A percentile compares a stretch with the other conserved stretches of the same genome.
Evolutionary conservation across 176 grass and related monocot genomes (phyloP).

Genomic region (Oryza punctata): DNA sequence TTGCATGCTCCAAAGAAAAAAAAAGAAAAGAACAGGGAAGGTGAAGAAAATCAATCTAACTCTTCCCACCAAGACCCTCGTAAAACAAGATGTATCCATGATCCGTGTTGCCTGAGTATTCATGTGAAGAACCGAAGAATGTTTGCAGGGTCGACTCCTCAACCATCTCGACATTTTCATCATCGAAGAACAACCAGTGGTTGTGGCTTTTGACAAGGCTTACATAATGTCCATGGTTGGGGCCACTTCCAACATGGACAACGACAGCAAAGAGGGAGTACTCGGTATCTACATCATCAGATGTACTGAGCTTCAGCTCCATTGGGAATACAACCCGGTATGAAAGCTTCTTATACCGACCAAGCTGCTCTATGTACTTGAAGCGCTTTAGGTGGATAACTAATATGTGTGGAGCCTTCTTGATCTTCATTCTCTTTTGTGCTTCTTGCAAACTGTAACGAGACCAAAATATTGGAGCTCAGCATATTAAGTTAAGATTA

Average conservation of each 20-base stretch:
- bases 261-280: constrained; percentile 96
- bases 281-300: constrained; percentile 78
- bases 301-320: constrained; percentile 87
- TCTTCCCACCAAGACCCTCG: constrained; percentile 73
- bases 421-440: constrained; percentile 98
- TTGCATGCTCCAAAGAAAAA: constrained; percentile 43
- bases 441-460: constrained; percentile 93
- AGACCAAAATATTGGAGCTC: constrained; percentile 29
- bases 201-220: constrained; percentile 96
- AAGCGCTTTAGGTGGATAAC: constrained; percentile 96
- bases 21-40: constrained; percentile 28
- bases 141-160: constrained; percentile 88
- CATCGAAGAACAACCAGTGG: constrained; percentile 97
- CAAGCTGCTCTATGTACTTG: constrained; percentile 94
- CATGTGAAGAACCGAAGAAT: constrained; percentile 91
- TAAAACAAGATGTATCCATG: constrained; percentile 99
- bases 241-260: constrained; percentile 93
- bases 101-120: constrained; percentile 96
- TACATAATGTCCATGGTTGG: constrained; percentile 97
- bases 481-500: constrained; percentile 35
- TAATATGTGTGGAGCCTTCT: constrained; percentile 89
- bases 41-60: constrained; percentile 40
- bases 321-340: constrained; percentile 96
- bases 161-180: constrained; percentile 95
- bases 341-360: constrained; percentile 94